phyloP scores from a whole-genome alignment of 140 eudicot species.

The Bidens hawaiensis region DNA sequence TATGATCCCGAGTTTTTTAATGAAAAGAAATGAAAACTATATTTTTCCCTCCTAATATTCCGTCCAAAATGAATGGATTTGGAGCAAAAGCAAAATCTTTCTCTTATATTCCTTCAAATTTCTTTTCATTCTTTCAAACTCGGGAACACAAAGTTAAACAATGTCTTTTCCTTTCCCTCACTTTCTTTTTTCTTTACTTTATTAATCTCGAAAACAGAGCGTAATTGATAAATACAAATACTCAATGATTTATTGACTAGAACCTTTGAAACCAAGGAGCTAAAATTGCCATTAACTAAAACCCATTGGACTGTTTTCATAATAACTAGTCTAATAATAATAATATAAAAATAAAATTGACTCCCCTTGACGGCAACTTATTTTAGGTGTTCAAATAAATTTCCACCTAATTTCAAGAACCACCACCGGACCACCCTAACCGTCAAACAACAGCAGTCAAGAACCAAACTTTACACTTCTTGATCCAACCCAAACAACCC shows the following conservation, averaged over 20 bases:
- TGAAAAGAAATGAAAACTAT: no score
- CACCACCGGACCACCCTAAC: conserved; percentile 26
- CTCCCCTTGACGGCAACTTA: conserved; percentile 29
- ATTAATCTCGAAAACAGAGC: background rate
- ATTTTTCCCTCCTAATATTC: no score
- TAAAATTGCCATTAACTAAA: background rate
- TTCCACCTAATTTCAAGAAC: conserved; percentile 34
- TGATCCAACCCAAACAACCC: no score
- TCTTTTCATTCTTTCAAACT: no score
- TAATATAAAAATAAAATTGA: conserved; percentile 19
- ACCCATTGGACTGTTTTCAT: background rate
- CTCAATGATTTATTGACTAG: background rate
- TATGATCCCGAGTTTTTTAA: no score
- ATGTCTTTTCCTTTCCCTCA: no score
- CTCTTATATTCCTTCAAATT: no score
- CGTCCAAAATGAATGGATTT: no score
- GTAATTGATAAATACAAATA: background rate
- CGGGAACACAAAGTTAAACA: no score
- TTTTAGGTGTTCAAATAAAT: conserved; percentile 17
- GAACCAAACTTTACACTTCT: conserved; percentile 13
- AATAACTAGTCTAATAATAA: no score
- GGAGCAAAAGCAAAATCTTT: no score
- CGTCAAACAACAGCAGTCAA: conserved; percentile 25
- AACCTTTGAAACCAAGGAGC: background rate
- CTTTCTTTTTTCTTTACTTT: no score